A percentile compares a stretch with the other conserved stretches of the same genome.
phyloP scores from a whole-genome alignment of 2,329 filamentous ascomycete genomes.

The Sarocladium brachiariae region DNA sequence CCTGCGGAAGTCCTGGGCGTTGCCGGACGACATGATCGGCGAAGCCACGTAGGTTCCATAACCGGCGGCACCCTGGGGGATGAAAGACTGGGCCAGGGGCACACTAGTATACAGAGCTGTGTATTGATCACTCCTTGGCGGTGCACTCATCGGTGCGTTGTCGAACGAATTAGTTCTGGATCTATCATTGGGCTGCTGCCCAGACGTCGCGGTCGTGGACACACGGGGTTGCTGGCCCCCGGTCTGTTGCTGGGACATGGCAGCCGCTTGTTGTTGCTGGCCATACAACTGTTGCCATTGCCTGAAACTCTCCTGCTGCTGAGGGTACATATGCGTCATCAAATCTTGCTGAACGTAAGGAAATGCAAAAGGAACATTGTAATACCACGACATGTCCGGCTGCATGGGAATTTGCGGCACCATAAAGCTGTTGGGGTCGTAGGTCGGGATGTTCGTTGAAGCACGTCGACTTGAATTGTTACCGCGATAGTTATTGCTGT shows the following conservation, averaged over 20 bases:
- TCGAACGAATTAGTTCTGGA: constrained; percentile 59
- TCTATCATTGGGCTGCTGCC: constrained; percentile 35
- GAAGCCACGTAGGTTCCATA: constrained; percentile 52
- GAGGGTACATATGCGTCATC: constrained; percentile 35
- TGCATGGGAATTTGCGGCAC: constrained; percentile 35
- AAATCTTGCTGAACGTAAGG: constrained; percentile 33
- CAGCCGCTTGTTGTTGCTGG: constrained; percentile 24
- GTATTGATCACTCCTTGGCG: constrained; percentile 48
- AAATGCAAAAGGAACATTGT: constrained; percentile 33
- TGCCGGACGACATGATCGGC: constrained; percentile 38
- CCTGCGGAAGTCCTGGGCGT: constrained; percentile 47
- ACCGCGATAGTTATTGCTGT: constrained; percentile 35
- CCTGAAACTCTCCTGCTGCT: constrained; percentile 27
- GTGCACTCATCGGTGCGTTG: constrained; percentile 51
- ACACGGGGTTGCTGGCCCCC: constrained; percentile 17
- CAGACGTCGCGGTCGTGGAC: constrained; percentile 18
- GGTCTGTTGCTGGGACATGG: constrained; percentile 25
- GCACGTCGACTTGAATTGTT: constrained; percentile 41
- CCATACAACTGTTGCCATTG: constrained; percentile 29
- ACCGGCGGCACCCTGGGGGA: constrained; percentile 34
- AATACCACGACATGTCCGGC: constrained; percentile 45
- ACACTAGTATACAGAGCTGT: constrained; percentile 35
- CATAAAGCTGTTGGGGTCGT: constrained; percentile 43
- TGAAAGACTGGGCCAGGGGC: constrained; percentile 37
- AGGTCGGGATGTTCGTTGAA: constrained; percentile 44